Conservation (phyloP, 345 rosid genomes). For the Carallia brachiata region DNA sequence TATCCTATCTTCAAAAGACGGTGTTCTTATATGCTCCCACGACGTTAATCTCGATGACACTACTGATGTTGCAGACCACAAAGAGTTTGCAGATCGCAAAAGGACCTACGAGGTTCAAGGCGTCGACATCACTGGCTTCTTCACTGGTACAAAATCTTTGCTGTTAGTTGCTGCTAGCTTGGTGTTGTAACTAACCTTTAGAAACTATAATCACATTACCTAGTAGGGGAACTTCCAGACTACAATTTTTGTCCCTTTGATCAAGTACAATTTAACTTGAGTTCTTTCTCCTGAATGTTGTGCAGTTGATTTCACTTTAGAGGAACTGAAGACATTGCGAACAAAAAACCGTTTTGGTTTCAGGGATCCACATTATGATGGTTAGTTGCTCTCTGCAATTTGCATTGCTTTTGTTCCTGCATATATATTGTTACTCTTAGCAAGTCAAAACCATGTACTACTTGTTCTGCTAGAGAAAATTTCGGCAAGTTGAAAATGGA, state of each 20-base stretch:
- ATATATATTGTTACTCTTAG: no score
- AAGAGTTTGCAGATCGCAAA: slow-evolving; percentile 76
- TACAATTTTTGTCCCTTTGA: no score
- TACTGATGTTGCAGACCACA: slow-evolving; percentile 66
- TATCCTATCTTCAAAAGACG: slow-evolving; percentile 75
- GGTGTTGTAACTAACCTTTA: not conserved
- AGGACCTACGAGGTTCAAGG: slow-evolving; percentile 85
- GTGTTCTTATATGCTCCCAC: slow-evolving; percentile 77
- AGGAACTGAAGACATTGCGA: slow-evolving; percentile 70
- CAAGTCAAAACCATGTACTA: no score
- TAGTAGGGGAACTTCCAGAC: no score
- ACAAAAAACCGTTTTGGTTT: slow-evolving; percentile 76
- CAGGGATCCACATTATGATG: slow-evolving; percentile 87
- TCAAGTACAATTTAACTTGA: not conserved
- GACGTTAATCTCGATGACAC: slow-evolving; percentile 79
- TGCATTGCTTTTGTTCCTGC: no score
- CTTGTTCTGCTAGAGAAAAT: no score
- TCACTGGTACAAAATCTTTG: slow-evolving; percentile 46
- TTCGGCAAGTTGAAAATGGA: no score
- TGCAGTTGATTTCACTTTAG: slow-evolving; percentile 82
- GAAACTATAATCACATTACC: no score
- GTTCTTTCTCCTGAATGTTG: not conserved
- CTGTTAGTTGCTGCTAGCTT: not conserved
- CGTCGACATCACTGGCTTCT: slow-evolving; percentile 69
- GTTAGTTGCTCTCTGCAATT: slow-evolving; percentile 33